Base-by-base conservation (phyloP, 768 basidiomycete genomes). In the Pholiota molesta region DNA sequence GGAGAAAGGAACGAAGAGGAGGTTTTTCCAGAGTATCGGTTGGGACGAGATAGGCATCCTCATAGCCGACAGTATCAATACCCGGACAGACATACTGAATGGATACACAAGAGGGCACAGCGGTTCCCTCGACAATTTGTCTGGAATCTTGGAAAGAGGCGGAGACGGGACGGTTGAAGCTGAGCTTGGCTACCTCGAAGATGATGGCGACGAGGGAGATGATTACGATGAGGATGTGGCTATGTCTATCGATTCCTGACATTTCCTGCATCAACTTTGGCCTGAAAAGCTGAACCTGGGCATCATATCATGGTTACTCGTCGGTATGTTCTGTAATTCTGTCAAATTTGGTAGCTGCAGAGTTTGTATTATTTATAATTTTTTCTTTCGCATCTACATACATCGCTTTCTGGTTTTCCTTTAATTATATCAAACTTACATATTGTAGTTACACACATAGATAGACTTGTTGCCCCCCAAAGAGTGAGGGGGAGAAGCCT, bases 21-120 rank as follows among this genome's bases (percentile, higher is more conserved):
- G 81, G 52, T 90, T 90, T 71, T 90, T 89, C 77, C 82, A 82
- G 68, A 84, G 80, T 57, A 73, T 63, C 9, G 70, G 65, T 9
- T 75, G 75, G 78, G 74, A 78, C 19, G 75, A 58, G 11, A 16
- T 58, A 19, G 47, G 57, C 2, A 58, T 58, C 14, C 45, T 58
- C n/a, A 58, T 76, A 28, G 69, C 71, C 1, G 73, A 68, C 21
- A 61, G 57, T 16, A 66, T 71, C n/a, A 57, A 65, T 45, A 59
- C 62, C 13, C 52, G 52, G 23, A 61, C 59, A n/a, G 61, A 63
- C 4, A 57, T 63, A 19, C 40, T 57, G n/a, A 62, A 65, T 51
- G 59, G 66, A 58, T 67, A 66, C 42, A 52, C 52, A 8, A 57
- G 49, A 55, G 63, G 61, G 3, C 37, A 31, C 7, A 47, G 29